phyloP scores from a whole-genome alignment of 352 stramenopile genomes.

The Hyphochytrium catenoides region DNA sequence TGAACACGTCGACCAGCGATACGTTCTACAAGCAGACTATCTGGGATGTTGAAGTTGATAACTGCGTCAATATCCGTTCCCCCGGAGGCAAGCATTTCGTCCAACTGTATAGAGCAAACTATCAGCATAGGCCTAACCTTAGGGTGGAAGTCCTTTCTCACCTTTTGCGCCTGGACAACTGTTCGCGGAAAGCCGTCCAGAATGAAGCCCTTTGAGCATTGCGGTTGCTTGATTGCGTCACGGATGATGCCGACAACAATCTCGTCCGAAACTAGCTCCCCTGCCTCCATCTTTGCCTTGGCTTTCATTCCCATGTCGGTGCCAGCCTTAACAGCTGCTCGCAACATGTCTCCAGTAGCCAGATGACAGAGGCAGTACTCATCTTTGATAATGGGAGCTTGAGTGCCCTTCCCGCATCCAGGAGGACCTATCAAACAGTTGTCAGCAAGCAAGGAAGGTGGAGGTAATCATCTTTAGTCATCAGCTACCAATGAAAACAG shows the following conservation, averaged over 20 bases:
- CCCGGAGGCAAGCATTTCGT: conserved; percentile 82
- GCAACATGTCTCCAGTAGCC: conserved; percentile 97
- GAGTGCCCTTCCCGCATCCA: conserved; percentile 95
- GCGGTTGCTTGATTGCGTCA: conserved; percentile 85
- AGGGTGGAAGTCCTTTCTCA: no score
- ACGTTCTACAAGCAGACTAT: conserved; percentile 83
- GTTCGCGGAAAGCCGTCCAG: conserved; percentile 98
- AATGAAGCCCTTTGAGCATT: conserved; percentile 96
- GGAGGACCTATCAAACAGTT: conserved; percentile 33
- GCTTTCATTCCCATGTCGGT: conserved; percentile 94
- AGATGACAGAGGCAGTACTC: conserved; percentile 95
- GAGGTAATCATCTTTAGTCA: background rate
- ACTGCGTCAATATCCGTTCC: conserved; percentile 64
- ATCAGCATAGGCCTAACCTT: background rate
- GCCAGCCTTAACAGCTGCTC: conserved; percentile 79
- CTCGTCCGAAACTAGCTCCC: conserved; percentile 81
- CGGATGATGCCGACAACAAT: conserved; percentile 99
- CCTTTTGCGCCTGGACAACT: conserved; percentile 84
- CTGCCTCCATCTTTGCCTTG: conserved; percentile 93
- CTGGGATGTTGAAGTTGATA: conserved; percentile 84
- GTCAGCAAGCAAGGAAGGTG: conserved; percentile 4
- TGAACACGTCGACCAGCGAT: conserved; percentile 91
- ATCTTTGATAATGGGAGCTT: conserved; percentile 91
- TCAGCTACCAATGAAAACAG: conserved; percentile 72
- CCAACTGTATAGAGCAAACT: conserved; percentile 39